phyloP scores from a whole-genome alignment of 1,284 basidiomycete species.

The Trametes pubescens region DNA sequence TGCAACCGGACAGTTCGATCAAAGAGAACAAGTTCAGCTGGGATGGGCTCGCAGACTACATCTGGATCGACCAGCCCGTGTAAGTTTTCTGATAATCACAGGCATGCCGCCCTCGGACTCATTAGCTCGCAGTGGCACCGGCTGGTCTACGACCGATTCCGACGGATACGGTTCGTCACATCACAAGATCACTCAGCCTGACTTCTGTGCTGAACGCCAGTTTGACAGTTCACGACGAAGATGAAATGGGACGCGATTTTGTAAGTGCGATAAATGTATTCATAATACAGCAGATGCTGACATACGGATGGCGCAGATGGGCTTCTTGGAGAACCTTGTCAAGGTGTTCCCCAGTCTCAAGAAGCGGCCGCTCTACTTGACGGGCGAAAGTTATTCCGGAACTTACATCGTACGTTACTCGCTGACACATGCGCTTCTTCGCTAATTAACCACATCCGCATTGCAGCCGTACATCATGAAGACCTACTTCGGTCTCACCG shows the following conservation, averaged over 20 bases:
- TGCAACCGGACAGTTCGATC: slow-evolving; percentile 57
- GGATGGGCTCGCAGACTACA: slow-evolving; percentile 65
- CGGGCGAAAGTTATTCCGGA: slow-evolving; percentile 43
- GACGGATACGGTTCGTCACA: slow-evolving; percentile 34
- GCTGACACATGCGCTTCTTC: neutral
- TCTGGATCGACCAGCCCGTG: slow-evolving; percentile 79
- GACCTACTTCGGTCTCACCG: slow-evolving; percentile 62
- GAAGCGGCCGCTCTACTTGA: slow-evolving; percentile 38
- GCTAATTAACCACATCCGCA: neutral
- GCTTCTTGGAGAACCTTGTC: slow-evolving; percentile 36
- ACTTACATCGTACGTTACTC: slow-evolving; percentile 46
- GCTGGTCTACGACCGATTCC: slow-evolving; percentile 69
- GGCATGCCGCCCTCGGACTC: neutral
- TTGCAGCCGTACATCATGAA: slow-evolving; percentile 72
- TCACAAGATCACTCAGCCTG: neutral
- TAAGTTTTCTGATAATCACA: slow-evolving; percentile 17
- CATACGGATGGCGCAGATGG: slow-evolving; percentile 22
- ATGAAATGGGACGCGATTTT: slow-evolving; percentile 73
- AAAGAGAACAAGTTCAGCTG: slow-evolving; percentile 62
- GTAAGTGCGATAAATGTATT: slow-evolving; percentile 47
- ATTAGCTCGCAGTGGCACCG: slow-evolving; percentile 54
- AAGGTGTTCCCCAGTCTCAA: slow-evolving; percentile 40
- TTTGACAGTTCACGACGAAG: slow-evolving; percentile 62
- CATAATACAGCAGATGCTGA: neutral
- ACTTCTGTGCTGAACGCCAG: neutral